phyloP scores from a whole-genome alignment of 257 asterid species.

The Dorcoceras hygrometricum region DNA sequence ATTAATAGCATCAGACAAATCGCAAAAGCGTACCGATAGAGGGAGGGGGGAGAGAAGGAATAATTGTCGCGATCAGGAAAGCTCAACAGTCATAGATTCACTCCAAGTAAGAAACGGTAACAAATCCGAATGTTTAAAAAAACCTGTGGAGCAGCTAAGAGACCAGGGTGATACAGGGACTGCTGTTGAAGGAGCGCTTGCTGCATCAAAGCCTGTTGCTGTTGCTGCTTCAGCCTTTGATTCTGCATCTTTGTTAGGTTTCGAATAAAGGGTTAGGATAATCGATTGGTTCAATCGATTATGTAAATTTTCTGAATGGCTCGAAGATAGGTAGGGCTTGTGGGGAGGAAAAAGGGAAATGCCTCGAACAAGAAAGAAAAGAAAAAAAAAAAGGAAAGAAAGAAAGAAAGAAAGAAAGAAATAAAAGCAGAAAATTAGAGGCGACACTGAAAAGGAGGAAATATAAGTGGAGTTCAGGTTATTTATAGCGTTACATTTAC shows the following conservation, averaged over 20 bases:
- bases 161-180: slow-evolving; percentile 84
- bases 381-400: slow-evolving; percentile 12
- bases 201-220: slow-evolving; percentile 89
- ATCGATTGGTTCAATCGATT: slow-evolving; percentile 32
- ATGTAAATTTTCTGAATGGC: not conserved
- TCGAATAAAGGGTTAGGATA: not conserved
- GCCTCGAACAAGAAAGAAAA: slow-evolving; percentile 28
- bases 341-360: slow-evolving; percentile 29
- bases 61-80: slow-evolving; percentile 11
- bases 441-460: slow-evolving; percentile 24
- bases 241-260: slow-evolving; percentile 57
- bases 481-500: slow-evolving; percentile 30
- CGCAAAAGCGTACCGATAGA: not conserved
- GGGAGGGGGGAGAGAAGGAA: slow-evolving; percentile 4
- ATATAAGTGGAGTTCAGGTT: slow-evolving; percentile 14
- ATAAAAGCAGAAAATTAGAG: slow-evolving; percentile 19
- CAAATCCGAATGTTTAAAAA: not conserved
- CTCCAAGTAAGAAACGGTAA: not conserved
- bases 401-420: slow-evolving; percentile 19
- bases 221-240: slow-evolving; percentile 82
- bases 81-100: slow-evolving; percentile 7
- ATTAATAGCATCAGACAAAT: not conserved
- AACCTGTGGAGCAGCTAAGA: slow-evolving; percentile 95
- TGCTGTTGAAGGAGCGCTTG: slow-evolving; percentile 94
- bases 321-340: slow-evolving; percentile 42